Evolutionary conservation across 768 basidiomycete species (phyloP), one percentile per base, ranked within the genome.

Genomic region (Mycena latifolia): DNA sequence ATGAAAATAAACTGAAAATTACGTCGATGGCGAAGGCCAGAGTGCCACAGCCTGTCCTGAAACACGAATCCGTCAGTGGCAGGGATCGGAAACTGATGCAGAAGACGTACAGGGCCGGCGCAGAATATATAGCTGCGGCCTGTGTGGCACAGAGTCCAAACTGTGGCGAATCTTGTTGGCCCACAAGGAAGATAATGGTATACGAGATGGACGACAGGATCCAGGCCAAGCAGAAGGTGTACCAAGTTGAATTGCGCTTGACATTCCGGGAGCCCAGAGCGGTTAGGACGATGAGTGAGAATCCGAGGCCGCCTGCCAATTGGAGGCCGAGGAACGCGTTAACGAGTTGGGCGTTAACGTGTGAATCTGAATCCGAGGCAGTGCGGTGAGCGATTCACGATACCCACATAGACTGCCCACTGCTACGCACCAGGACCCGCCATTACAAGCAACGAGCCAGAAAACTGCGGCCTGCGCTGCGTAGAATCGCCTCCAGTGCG

Each of bases 241-340:
- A 78, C 77, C 76, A 80, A 1, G 77, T 78, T n/a, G 75, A 60
- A 61, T 74, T 74, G 51, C 77, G 74, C 41, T 76, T 76, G 56
- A 79, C 72, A 14, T 52, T 55, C n/a, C 55, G 73, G 25, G 74
- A 73, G 20, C 71, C 35, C 17, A 70, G 20, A 0, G 77, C 77
- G 14, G 78, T 79, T 43, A 75, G 51, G 31, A 76, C 39, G 46
- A 78, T 67, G 46, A 77, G 37, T 25, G 71, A 48, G 45, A 78
- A 51, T 10, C 75, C 74, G 5, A 69, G 56, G 33, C 61, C 73
- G 22, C 75, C 76, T 12, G 69, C 65, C 50, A 78, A 69, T 39
- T 78, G 77, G 15, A 78, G 61, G 20, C 66, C 68, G 43, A 75
- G 67, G 61, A 79, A 79, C 41, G 76, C 75, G 22, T 66, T 50